Base-by-base conservation (phyloP, 2,329 filamentous ascomycete species). In the Chaetomium olivaceum region DNA sequence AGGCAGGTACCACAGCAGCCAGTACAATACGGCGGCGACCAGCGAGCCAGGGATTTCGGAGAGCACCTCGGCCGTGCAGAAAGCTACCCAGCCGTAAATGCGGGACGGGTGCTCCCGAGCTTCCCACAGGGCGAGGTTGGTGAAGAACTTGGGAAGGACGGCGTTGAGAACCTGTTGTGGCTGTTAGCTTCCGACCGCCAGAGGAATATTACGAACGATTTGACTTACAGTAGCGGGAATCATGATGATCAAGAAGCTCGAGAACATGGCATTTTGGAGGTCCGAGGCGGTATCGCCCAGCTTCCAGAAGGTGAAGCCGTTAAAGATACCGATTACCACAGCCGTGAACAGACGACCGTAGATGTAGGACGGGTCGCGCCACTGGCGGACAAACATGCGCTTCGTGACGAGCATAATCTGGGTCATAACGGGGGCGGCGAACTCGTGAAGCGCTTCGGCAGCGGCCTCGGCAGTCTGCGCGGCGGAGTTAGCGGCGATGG, bases 1-100 rank as follows among this genome's bases (percentile, higher is more conserved):
- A 0, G 90, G 85, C 76, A 85, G 94, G 78, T 94, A 89, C 88
- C 87, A 91, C 71, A 85, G 85, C 67, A 83, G 77, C 73, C 82
- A 91, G 77, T 89, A 91, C 27, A 91, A 74, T 0, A 83, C 86
- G 0, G 87, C 90, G 0, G 87, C 86, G 4, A 91, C 74, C 14
- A 92, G 77, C 0, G 85, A 83, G 70, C 91, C 92, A 0, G 91
- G 91, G 0, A 93, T 80, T 75, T 93, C 91, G 19, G 85, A 87
- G 0, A 91, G 70, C 5, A 92, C 83, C 1, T 85, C 83, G 0
- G 85, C 88, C 2, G 86, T 87, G 0, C 86, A 84, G 77, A 90
- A 91, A 0, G 90, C 89, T 16, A 85, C 77, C 90, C 91, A 93
- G 1, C 86, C 88, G 77, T 94, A 95, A 29, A 92, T 92, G 75